These are phyloP conservation scores for Evansstolkia leycettana DNA, from an alignment of 495 filamentous ascomycete species.

Conservation along the genomic window DNA sequence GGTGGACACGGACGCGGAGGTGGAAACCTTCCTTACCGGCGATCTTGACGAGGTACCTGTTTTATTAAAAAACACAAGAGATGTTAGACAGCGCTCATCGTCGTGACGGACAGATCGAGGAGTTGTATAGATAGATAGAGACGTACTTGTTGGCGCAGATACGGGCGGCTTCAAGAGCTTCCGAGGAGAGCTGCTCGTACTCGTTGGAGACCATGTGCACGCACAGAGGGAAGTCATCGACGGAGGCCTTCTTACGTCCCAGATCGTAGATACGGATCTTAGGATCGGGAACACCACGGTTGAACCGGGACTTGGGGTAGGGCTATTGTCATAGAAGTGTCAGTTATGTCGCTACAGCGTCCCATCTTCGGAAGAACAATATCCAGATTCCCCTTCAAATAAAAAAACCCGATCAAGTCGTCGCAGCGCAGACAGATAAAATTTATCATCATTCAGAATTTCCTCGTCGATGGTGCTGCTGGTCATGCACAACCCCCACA, in stretches of 20 bases:
- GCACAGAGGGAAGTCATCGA: conserved; percentile 97
- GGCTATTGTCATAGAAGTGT: conserved; percentile 44
- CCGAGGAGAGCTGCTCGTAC: conserved; percentile 96
- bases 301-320: conserved; percentile 99
- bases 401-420: background rate
- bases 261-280: conserved; percentile 99
- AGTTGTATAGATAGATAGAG: too few species aligned
- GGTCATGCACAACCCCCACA: conserved; percentile 15
- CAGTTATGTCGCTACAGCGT: conserved; percentile 8
- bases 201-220: conserved; percentile 99
- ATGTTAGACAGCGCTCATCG: background rate
- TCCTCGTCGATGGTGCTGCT: conserved; percentile 1
- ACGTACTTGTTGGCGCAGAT: conserved; percentile 98
- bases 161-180: conserved; percentile 97
- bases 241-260: conserved; percentile 93
- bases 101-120: background rate
- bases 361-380: background rate
- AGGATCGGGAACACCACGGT: conserved; percentile 98
- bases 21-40: conserved; percentile 99
- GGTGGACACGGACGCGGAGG: conserved; percentile 93
- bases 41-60: conserved; percentile 87
- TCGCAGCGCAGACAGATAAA: too few species aligned
- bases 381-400: background rate
- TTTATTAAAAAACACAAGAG: too few species aligned
- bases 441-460: too few species aligned